These are phyloP conservation scores for Beauveria sp. DNA, from an alignment of 2,329 filamentous ascomycete genomes.

Conservation along the genomic window DNA sequence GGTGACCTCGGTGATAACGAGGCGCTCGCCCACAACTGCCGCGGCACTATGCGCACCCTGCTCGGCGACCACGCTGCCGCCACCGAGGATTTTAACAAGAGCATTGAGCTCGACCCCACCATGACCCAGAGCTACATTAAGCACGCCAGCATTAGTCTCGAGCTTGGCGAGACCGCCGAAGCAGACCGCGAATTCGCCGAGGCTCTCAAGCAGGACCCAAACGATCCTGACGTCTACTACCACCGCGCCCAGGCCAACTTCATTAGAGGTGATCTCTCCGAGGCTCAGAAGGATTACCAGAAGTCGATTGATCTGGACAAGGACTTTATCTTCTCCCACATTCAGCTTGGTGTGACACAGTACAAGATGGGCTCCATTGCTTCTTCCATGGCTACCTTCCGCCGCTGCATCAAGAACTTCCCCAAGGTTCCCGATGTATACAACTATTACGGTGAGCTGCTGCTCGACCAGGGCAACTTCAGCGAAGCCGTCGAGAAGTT, in stretches of 20 bases:
- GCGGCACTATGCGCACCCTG: conserved; percentile 90
- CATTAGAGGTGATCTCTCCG: conserved; percentile 87
- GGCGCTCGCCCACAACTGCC: conserved; percentile 91
- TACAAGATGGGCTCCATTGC: conserved; percentile 99
- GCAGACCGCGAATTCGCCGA: conserved; percentile 82
- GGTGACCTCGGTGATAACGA: conserved; percentile 75
- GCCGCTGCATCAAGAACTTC: conserved; percentile 97
- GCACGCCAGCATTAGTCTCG: conserved; percentile 94
- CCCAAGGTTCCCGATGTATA: conserved; percentile 94
- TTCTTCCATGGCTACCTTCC: conserved; percentile 97
- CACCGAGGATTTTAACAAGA: conserved; percentile 80
- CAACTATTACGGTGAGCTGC: conserved; percentile 97
- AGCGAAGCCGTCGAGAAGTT: conserved; percentile 96
- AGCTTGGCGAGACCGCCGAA: conserved; percentile 80
- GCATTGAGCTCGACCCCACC: conserved; percentile 77
- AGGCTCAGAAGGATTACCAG: conserved; percentile 97
- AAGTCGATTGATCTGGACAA: conserved; percentile 96
- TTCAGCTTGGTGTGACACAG: conserved; percentile 96
- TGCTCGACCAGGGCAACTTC: conserved; percentile 94
- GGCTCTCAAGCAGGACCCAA: conserved; percentile 74
- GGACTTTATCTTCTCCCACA: conserved; percentile 98
- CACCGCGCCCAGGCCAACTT: conserved; percentile 98
- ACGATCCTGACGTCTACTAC: conserved; percentile 97
- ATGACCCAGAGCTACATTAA: conserved; percentile 98
- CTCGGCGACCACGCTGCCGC: conserved; percentile 80